Percentiles rank a stretch among this genome's conserved stretches.
These are phyloP conservation scores for Exophiala viscosa DNA, from an alignment of 2,329 filamentous ascomycete species.

Conservation along the genomic window DNA sequence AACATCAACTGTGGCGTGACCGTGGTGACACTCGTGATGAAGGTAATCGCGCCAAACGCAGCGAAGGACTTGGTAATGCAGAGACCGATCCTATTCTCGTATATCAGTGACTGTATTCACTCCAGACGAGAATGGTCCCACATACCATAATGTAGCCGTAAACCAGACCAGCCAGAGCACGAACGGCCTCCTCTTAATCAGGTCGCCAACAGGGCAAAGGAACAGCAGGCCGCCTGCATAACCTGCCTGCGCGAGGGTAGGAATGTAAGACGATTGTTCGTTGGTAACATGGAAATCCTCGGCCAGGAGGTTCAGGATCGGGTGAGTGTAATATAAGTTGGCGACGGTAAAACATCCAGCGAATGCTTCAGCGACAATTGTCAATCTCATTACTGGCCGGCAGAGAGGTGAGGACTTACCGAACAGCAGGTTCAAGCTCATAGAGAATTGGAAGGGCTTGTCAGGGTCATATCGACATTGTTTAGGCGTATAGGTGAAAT, in stretches of 20 bases:
- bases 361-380: slow-evolving; percentile 29
- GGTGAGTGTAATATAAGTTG: slow-evolving; percentile 78
- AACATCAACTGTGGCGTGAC: slow-evolving; percentile 79
- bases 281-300: slow-evolving; percentile 66
- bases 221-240: slow-evolving; percentile 72
- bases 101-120: background rate
- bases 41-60: slow-evolving; percentile 68
- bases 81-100: slow-evolving; percentile 50
- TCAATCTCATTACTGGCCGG: slow-evolving; percentile 1
- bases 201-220: slow-evolving; percentile 70
- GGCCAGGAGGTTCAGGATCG: slow-evolving; percentile 72
- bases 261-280: slow-evolving; percentile 64
- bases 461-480: slow-evolving; percentile 32
- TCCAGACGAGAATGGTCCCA: slow-evolving; percentile 19
- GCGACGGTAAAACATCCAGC: slow-evolving; percentile 66
- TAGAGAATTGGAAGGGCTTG: slow-evolving; percentile 29
- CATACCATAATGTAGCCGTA: slow-evolving; percentile 62
- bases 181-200: slow-evolving; percentile 61
- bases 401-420: slow-evolving; percentile 23
- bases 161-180: slow-evolving; percentile 64
- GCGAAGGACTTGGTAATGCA: slow-evolving; percentile 64
- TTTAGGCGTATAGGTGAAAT: slow-evolving; percentile 28
- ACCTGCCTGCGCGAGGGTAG: slow-evolving; percentile 74
- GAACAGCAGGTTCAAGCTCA: slow-evolving; percentile 31
- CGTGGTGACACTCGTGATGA: slow-evolving; percentile 69